Conservation (phyloP, 1,284 basidiomycete genomes). For the Sphagnurus paluster region DNA sequence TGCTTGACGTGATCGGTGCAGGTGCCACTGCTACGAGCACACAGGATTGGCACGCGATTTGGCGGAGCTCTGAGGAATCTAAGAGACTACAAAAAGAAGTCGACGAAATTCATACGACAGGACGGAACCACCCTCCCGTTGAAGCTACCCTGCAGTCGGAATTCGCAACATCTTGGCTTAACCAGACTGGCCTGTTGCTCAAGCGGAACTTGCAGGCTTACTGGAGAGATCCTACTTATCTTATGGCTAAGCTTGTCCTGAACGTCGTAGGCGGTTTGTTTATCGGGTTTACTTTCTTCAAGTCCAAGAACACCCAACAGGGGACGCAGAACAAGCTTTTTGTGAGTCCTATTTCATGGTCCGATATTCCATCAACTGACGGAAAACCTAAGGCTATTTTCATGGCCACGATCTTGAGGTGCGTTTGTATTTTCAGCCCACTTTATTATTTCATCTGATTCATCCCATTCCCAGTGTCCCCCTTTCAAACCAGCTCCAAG, state of each 20-base stretch:
- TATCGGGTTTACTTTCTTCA: constrained; percentile 65
- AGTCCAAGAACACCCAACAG: constrained; percentile 62
- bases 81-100: constrained; percentile 34
- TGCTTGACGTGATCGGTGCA: constrained; percentile 70
- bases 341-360: constrained; percentile 24
- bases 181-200: constrained; percentile 49
- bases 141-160: constrained; percentile 39
- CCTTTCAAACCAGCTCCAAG: constrained; percentile 53
- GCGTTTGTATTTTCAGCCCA: constrained; percentile 37
- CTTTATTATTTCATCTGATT: neutral
- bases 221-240: constrained; percentile 67
- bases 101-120: constrained; percentile 37
- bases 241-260: constrained; percentile 71
- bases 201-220: constrained; percentile 37
- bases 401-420: constrained; percentile 62
- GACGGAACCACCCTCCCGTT: constrained; percentile 33
- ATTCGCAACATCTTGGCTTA: constrained; percentile 50
- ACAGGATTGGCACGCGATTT: constrained; percentile 48
- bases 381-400: constrained; percentile 38
- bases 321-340: constrained; percentile 87
- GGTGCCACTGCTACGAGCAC: constrained; percentile 50
- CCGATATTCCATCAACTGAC: neutral
- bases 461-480: constrained; percentile 42
- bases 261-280: constrained; percentile 60
- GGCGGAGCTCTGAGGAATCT: constrained; percentile 41